phyloP scores from a whole-genome alignment of 2,329 filamentous ascomycete genomes.

The Scedosporium apiospermum region DNA sequence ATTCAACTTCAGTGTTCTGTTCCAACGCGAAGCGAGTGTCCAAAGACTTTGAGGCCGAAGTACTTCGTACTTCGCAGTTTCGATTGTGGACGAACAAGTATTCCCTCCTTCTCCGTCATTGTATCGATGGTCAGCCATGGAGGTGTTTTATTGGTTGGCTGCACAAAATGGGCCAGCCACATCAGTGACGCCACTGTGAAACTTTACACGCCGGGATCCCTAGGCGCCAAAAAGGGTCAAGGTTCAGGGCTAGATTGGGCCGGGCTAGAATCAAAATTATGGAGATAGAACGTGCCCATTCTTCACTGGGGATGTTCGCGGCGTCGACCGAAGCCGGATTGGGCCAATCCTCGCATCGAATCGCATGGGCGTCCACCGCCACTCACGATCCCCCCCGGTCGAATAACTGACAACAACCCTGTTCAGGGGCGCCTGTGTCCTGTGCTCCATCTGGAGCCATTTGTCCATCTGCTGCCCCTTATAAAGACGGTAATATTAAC shows the following conservation, averaged over 20 bases:
- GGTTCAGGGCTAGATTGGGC: neutral
- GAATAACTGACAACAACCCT: neutral
- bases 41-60: too few species aligned
- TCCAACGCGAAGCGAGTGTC: too few species aligned
- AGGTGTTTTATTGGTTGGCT: neutral
- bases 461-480: neutral
- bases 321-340: neutral
- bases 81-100: too few species aligned
- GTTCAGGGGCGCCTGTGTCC: neutral
- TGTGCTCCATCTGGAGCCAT: neutral
- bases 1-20: too few species aligned
- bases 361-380: neutral
- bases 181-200: neutral
- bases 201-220: neutral
- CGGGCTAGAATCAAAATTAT: neutral
- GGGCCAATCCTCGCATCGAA: neutral
- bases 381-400: neutral
- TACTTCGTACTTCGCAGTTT: too few species aligned
- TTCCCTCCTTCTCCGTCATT: neutral
- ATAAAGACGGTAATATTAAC: neutral
- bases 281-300: neutral
- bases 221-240: neutral
- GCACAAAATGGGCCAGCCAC: neutral
- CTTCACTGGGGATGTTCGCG: neutral
- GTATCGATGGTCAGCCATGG: neutral